These are phyloP conservation scores for Pyrus hybrid DNA, from an alignment of 331 rosid species.

Conservation along the genomic window DNA sequence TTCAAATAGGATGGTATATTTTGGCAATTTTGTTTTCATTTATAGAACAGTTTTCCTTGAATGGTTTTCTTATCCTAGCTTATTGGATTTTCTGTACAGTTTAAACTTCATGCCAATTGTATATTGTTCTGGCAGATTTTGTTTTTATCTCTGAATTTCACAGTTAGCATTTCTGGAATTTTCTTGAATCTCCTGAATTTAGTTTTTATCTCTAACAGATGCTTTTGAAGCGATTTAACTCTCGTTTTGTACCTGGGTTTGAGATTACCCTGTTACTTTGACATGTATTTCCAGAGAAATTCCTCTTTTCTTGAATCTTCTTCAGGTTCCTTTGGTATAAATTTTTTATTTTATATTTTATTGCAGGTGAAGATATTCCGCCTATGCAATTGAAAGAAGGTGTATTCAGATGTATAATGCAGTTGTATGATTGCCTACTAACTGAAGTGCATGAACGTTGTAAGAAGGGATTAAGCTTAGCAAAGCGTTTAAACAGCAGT, in stretches of 20 bases:
- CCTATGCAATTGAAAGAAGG: slow-evolving; percentile 99
- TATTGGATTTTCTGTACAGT: not conserved
- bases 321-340: slow-evolving; percentile 5
- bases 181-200: not conserved
- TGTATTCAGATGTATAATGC: slow-evolving; percentile 94
- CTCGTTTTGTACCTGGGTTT: not conserved
- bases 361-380: slow-evolving; percentile 90
- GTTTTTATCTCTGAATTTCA: not conserved
- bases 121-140: not conserved
- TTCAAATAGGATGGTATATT: not conserved
- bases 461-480: slow-evolving; percentile 93
- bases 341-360: slow-evolving; percentile 3
- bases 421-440: slow-evolving; percentile 93
- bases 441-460: slow-evolving; percentile 99
- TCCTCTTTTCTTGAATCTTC: not conserved
- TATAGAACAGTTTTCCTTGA: not conserved
- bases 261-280: not conserved
- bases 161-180: not conserved
- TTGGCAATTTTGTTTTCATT: not conserved
- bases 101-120: not conserved
- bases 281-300: not conserved
- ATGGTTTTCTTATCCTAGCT: not conserved
- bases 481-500: slow-evolving; percentile 95
- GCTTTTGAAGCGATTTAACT: not conserved
- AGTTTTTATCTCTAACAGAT: not conserved